These are phyloP conservation scores for Takashimella tepidaria DNA, from an alignment of 1,284 basidiomycete species.

Conservation along the genomic window DNA sequence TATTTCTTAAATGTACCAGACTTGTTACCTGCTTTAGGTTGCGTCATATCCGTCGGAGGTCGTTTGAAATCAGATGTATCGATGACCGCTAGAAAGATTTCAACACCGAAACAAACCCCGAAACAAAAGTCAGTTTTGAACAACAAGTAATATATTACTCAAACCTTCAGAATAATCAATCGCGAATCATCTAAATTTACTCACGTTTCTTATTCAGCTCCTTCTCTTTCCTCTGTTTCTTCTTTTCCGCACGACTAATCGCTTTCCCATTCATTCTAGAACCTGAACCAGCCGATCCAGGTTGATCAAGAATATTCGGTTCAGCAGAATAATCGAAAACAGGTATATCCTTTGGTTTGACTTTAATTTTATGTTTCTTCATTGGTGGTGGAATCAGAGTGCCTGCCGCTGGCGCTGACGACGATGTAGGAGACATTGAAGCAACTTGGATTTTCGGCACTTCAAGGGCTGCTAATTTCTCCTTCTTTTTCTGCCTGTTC, in stretches of 20 bases:
- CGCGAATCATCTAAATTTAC: no score
- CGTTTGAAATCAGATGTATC: constrained; percentile 40
- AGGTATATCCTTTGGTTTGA: constrained; percentile 44
- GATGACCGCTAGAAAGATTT: constrained; percentile 30
- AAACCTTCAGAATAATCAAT: no score
- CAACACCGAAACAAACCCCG: no score
- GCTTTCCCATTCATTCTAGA: constrained; percentile 2
- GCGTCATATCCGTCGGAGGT: constrained; percentile 39
- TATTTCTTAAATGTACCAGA: constrained; percentile 34
- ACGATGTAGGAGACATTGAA: not conserved
- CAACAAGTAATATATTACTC: no score
- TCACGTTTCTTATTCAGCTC: constrained; percentile 38
- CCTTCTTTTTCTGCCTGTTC: constrained; percentile 16
- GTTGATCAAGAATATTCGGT: constrained; percentile 69
- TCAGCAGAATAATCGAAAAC: constrained; percentile 69
- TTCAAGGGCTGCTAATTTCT: constrained; percentile 39
- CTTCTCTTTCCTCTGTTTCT: constrained; percentile 16
- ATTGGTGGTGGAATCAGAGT: constrained; percentile 7
- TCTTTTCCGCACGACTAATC: constrained; percentile 3
- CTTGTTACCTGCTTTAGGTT: constrained; percentile 43
- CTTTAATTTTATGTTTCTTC: constrained; percentile 29
- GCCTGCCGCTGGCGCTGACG: not conserved
- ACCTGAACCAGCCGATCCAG: constrained; percentile 21
- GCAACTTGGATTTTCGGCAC: constrained; percentile 1
- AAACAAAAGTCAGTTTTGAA: no score